These are phyloP conservation scores for Fusarium musae DNA, from an alignment of 2,329 filamentous ascomycete genomes.

Conservation along the genomic window DNA sequence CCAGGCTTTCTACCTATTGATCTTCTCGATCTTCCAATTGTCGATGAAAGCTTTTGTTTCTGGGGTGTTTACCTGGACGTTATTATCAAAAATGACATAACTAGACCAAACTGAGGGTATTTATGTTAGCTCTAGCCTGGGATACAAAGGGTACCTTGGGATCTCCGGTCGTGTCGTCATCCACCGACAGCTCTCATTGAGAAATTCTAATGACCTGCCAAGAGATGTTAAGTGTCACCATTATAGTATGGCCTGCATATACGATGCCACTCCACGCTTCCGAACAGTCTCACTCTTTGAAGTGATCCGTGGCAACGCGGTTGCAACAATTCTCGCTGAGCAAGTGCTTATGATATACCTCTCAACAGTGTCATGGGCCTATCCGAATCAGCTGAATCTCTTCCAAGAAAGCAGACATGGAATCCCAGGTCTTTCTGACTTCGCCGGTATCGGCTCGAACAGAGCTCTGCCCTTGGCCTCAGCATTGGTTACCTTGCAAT, in stretches of 20 bases:
- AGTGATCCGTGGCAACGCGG: neutral
- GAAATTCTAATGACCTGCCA: no score
- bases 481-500: neutral
- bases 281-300: neutral
- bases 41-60: neutral
- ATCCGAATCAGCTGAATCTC: neutral
- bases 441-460: neutral
- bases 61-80: neutral
- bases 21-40: neutral
- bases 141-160: neutral
- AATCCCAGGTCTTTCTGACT: neutral
- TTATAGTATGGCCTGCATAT: neutral
- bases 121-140: neutral
- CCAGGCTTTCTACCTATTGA: neutral
- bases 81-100: neutral
- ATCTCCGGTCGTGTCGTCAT: neutral
- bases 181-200: neutral
- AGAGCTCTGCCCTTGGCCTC: neutral
- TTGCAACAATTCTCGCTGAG: neutral
- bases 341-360: neutral
- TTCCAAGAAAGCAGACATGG: neutral
- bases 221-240: neutral
- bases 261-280: neutral
- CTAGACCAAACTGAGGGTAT: neutral
- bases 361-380: neutral